Evolutionary conservation across 352 stramenopile genomes (phyloP).

Genomic region (Thalassiosira delicatula): DNA sequence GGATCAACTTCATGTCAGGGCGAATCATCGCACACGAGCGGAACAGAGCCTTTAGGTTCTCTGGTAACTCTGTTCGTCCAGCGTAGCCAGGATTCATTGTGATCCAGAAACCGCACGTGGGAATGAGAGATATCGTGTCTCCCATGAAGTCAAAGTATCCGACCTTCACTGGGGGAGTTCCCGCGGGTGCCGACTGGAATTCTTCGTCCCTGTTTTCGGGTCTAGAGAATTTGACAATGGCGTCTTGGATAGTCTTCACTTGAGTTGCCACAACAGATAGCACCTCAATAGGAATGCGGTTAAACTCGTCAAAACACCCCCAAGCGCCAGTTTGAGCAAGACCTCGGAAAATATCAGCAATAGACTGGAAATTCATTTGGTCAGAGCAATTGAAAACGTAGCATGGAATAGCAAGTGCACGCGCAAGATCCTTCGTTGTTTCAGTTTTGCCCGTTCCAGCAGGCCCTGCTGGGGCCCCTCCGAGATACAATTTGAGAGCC

Average conservation of each 20-base stretch:
- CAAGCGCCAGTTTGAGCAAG: slow-evolving; percentile 99
- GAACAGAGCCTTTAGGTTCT: slow-evolving; percentile 98
- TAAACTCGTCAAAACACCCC: slow-evolving; percentile 99
- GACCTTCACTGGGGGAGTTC: slow-evolving; percentile 92
- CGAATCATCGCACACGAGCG: slow-evolving; percentile 99
- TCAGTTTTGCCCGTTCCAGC: slow-evolving; percentile 99
- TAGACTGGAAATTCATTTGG: slow-evolving; percentile 98
- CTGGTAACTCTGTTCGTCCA: slow-evolving; percentile 90
- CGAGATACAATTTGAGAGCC: slow-evolving; percentile 95
- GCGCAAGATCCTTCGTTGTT: slow-evolving; percentile 98
- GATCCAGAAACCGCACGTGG: slow-evolving; percentile 96
- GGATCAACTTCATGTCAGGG: slow-evolving; percentile 98
- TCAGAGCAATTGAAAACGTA: slow-evolving; percentile 99
- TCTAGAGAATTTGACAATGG: slow-evolving; percentile 89
- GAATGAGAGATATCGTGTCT: slow-evolving; percentile 92
- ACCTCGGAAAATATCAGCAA: slow-evolving; percentile 99
- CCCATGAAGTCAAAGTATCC: slow-evolving; percentile 94
- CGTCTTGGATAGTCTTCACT: slow-evolving; percentile 98
- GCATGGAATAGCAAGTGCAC: slow-evolving; percentile 98
- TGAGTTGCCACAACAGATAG: slow-evolving; percentile 99
- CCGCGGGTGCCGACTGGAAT: slow-evolving; percentile 91
- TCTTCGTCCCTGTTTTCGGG: slow-evolving; percentile 93
- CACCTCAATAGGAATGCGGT: slow-evolving; percentile 98
- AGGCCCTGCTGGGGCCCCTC: slow-evolving; percentile 94
- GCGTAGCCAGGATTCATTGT: slow-evolving; percentile 99